Evolutionary conservation across 2,329 filamentous ascomycete species (phyloP).

Genomic region (Curvularia spicifera): DNA sequence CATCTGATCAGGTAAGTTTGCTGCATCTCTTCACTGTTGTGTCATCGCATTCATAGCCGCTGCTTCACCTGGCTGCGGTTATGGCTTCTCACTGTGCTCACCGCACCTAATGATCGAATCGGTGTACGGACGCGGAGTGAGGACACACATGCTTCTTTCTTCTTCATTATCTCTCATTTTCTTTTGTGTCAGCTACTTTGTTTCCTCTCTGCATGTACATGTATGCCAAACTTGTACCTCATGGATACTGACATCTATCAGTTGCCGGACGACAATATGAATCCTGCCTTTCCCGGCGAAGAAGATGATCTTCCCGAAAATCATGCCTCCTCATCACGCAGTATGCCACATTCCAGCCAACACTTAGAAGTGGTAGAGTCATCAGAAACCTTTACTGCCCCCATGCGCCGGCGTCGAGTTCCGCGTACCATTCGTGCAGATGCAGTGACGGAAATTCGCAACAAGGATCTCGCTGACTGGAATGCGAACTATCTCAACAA

Average conservation of each 20-base stretch:
- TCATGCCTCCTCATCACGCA: constrained; percentile 32
- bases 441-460: constrained; percentile 59
- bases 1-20: constrained; percentile 47
- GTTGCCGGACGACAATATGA: constrained; percentile 34
- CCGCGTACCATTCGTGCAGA: constrained; percentile 58
- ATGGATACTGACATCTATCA: constrained; percentile 28
- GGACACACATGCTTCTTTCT: not conserved
- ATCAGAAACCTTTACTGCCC: constrained; percentile 49
- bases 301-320: constrained; percentile 45
- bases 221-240: not conserved
- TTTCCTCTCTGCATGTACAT: not conserved
- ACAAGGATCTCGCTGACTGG: constrained; percentile 63
- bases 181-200: not conserved
- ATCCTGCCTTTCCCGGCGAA: constrained; percentile 42
- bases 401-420: constrained; percentile 48
- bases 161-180: not conserved
- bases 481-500: constrained; percentile 64
- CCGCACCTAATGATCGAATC: not conserved
- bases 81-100: constrained; percentile 12
- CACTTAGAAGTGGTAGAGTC: constrained; percentile 40
- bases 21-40: constrained; percentile 14
- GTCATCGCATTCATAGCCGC: not conserved
- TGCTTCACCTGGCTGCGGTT: not conserved
- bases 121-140: not conserved
- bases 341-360: constrained; percentile 16